phyloP scores from a whole-genome alignment of 2,329 filamentous ascomycete genomes.

The Amphichorda felina region DNA sequence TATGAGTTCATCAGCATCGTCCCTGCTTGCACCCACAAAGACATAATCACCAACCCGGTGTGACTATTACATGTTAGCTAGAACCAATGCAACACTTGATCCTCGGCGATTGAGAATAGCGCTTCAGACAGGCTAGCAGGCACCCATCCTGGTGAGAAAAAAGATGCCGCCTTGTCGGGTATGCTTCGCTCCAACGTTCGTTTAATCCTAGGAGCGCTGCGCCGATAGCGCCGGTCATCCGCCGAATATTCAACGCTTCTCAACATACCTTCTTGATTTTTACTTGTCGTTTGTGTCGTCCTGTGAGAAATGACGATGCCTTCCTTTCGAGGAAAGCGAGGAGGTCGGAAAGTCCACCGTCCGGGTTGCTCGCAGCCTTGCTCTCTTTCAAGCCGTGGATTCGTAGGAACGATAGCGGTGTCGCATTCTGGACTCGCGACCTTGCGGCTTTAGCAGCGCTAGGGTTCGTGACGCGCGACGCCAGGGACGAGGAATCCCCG shows the following conservation, averaged over 20 bases:
- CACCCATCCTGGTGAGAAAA: not conserved
- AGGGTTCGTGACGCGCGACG: conserved; percentile 20
- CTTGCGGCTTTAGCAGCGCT: conserved; percentile 12
- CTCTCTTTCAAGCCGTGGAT: conserved; percentile 56
- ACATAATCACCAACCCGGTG: conserved; percentile 57
- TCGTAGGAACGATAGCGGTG: conserved; percentile 23
- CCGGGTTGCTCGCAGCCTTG: conserved; percentile 54
- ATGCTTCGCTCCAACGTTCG: not conserved
- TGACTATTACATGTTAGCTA: conserved; percentile 60
- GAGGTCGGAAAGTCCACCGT: conserved; percentile 54
- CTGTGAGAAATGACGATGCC: conserved; percentile 40
- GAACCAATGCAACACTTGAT: not conserved
- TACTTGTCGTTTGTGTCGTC: conserved; percentile 33
- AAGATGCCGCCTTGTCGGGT: not conserved
- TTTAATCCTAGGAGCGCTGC: conserved; percentile 1
- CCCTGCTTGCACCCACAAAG: conserved; percentile 53
- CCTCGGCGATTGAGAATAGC: not conserved
- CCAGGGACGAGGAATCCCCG: conserved; percentile 18
- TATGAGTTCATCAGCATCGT: conserved; percentile 51
- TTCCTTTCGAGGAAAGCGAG: conserved; percentile 62
- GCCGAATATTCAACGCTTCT: not conserved
- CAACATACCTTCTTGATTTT: conserved; percentile 69
- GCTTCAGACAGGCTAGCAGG: conserved; percentile 1
- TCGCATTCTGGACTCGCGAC: conserved; percentile 9
- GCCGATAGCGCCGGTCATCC: conserved; percentile 1